Evolutionary conservation across 169 alveolate genomes (phyloP), one percentile per base, ranked within the genome.

Genomic region (Plasmodium billcollinsi): DNA sequence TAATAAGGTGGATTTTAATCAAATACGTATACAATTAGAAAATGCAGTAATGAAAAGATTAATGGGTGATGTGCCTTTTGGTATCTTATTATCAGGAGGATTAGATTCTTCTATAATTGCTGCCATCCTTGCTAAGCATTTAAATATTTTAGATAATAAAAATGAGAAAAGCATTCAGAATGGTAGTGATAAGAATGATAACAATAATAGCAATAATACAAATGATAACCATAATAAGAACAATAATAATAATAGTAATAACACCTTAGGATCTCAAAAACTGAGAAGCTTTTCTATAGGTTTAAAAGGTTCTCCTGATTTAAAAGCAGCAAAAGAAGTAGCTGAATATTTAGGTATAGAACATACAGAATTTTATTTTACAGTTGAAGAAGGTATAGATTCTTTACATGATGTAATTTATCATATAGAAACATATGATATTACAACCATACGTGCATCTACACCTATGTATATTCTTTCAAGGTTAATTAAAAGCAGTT

Each of bases 1-100:
- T 12, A 86, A 43, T 58, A 74, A 70, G 54, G 76, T 61, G 0
- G 86, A 74, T 12, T 71, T 86, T 47, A 52, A 86, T 20, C 14
- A 70, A 63, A 80, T 90, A 15, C 88, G 92, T 9, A 47, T 74
- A 26, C 66, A 67, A 11, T 73, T 93, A 62, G 88, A 70, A 47
- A 21, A 61, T 9, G 76, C 93, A 11, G 92, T 88, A 29, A 59
- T 80, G 5, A 89, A 88, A 88, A 56, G 95, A 73, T 70, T 90
- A n/a, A 88, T 83, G 91, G 74, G 96, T 70, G 98, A 97, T 73
- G 97, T 94, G 18, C 98, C 98, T 15, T 95, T 95, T 59, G 98
- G 97, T 18, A 90, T 95, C 63, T 89, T 97, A 63, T 92, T 97
- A 45, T 93, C 96, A 6, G 98, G 98, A 18, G 98, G 98, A 11